Percentiles rank a stretch among this genome's conserved stretches.
phyloP scores from a whole-genome alignment of 2,329 filamentous ascomycete genomes.

The Diaporthe aspalathi region DNA sequence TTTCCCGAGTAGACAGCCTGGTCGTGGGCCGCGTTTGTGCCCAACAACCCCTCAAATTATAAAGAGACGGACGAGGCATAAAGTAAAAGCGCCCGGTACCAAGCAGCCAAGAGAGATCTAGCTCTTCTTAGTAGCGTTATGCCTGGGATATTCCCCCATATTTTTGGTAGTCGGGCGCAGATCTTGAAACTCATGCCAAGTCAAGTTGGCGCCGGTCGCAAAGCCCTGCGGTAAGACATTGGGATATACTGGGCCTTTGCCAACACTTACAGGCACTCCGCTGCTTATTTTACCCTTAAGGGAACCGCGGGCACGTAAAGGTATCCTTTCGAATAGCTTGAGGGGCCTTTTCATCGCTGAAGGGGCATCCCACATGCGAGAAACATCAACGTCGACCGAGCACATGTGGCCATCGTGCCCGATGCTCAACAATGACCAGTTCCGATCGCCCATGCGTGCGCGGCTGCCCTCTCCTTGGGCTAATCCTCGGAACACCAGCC shows the following conservation, averaged over 20 bases:
- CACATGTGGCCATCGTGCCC: neutral
- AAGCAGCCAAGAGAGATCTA: constrained; percentile 11
- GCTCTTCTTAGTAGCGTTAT: constrained; percentile 15
- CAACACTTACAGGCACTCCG: neutral
- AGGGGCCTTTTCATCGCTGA: neutral
- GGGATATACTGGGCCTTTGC: neutral
- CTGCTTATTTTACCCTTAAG: neutral
- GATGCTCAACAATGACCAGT: neutral
- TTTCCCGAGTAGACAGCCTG: no score
- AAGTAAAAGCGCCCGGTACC: neutral
- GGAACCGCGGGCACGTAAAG: neutral
- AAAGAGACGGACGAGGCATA: neutral
- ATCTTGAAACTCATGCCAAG: constrained; percentile 26
- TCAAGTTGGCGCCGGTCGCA: constrained; percentile 12
- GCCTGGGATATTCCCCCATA: neutral
- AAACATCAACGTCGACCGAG: neutral
- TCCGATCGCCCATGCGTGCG: neutral
- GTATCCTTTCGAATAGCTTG: no score
- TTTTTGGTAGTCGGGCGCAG: neutral
- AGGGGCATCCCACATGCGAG: neutral
- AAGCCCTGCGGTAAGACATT: neutral
- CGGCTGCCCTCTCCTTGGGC: constrained; percentile 18
- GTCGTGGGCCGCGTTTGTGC: neutral
- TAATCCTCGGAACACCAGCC: neutral
- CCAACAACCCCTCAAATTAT: neutral